A percentile compares a stretch with the other conserved stretches of the same genome.
These are phyloP conservation scores for Colletotrichum aenigma DNA, from an alignment of 2,329 filamentous ascomycete genomes.

Conservation along the genomic window DNA sequence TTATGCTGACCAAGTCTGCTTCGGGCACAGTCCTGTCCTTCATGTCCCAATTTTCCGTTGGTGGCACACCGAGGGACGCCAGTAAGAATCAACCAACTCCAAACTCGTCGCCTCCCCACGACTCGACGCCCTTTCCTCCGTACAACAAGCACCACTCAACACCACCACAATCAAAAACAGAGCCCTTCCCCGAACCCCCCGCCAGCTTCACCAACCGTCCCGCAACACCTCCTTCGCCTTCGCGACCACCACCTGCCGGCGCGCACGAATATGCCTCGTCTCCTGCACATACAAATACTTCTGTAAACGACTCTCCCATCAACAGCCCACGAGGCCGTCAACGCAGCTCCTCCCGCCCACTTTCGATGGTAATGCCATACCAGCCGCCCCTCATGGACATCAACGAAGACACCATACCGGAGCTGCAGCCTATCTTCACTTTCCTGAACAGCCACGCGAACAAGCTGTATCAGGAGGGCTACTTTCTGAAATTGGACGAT, in stretches of 20 bases:
- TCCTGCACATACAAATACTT: constrained; percentile 43
- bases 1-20: constrained; percentile 19
- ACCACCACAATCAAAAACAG: constrained; percentile 3
- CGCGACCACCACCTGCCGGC: constrained; percentile 22
- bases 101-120: constrained; percentile 47
- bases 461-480: constrained; percentile 97
- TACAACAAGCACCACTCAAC: constrained; percentile 14
- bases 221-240: constrained; percentile 33
- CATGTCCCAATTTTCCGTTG: constrained; percentile 82
- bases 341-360: constrained; percentile 68
- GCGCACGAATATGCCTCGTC: constrained; percentile 43
- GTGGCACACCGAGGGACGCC: constrained; percentile 50
- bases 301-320: constrained; percentile 46
- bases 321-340: constrained; percentile 46
- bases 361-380: constrained; percentile 87
- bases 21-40: constrained; percentile 76
- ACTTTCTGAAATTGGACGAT: constrained; percentile 96
- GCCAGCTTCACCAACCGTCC: constrained; percentile 32
- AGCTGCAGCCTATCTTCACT: constrained; percentile 92
- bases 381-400: constrained; percentile 87
- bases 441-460: constrained; percentile 95
- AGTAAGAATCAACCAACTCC: constrained; percentile 41
- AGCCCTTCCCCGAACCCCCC: constrained; percentile 12
- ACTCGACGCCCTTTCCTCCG: constrained; percentile 27
- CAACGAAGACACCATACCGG: constrained; percentile 83